Evolutionary conservation across 805 yeast genomes (phyloP).

Genomic region (Zygotorulaspora florentina): DNA sequence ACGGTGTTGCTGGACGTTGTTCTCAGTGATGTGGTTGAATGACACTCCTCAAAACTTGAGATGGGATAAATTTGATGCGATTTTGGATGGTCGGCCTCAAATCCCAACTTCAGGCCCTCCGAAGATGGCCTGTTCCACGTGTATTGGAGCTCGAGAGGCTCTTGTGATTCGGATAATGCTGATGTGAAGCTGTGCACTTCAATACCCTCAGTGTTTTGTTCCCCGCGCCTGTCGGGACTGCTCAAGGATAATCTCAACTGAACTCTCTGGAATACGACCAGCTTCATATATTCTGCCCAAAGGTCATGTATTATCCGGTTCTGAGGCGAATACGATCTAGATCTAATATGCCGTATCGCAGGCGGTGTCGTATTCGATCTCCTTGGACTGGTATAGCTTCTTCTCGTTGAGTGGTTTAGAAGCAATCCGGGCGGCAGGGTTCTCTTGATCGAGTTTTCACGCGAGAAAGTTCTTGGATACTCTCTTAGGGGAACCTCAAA

Average conservation of each 20-base stretch:
- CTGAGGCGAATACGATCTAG: slow-evolving; percentile 9
- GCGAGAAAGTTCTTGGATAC: slow-evolving; percentile 1
- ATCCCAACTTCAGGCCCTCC: slow-evolving; percentile 5
- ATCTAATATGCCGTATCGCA: slow-evolving; percentile 10
- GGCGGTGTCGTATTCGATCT: slow-evolving; percentile 18
- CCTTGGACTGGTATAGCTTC: not conserved
- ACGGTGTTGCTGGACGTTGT: not conserved
- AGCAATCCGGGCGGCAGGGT: slow-evolving; percentile 6
- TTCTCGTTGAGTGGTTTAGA: not conserved
- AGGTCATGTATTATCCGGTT: slow-evolving; percentile 15
- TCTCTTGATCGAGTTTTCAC: slow-evolving; percentile 5
- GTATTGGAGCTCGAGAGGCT: not conserved
- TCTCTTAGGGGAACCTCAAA: slow-evolving; percentile 5
- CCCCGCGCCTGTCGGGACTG: not conserved
- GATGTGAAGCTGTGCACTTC: too few relatives aligned
- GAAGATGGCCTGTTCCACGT: not conserved
- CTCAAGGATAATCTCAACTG: slow-evolving; percentile 27
- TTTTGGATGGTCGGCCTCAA: not conserved
- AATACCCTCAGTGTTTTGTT: too few relatives aligned
- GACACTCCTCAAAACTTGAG: slow-evolving; percentile 24
- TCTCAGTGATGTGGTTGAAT: not conserved
- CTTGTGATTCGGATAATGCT: not conserved
- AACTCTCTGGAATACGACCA: slow-evolving; percentile 34
- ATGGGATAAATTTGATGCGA: slow-evolving; percentile 3
- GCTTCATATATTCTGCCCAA: slow-evolving; percentile 35